Base-by-base conservation (phyloP, 768 basidiomycete genomes). In the Pleurotus pulmonarius region DNA sequence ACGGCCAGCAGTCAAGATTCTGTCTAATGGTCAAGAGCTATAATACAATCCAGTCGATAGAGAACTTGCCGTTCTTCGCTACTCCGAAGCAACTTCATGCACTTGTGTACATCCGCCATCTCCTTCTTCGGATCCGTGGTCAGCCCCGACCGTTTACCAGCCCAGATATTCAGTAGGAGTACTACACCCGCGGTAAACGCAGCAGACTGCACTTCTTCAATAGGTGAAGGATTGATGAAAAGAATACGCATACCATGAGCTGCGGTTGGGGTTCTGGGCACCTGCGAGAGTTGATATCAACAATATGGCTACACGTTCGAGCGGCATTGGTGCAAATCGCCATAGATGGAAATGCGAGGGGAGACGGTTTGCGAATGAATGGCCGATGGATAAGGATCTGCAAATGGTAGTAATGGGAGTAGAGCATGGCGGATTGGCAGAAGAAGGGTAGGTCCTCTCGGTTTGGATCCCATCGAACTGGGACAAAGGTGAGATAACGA, bases 241-340 rank as follows among this genome's bases (percentile, higher is more conserved):
- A 9, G 9, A 4, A 34, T 34, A 34, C 29, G 60, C 64, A 5
- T 62, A 77, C 80, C 67, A 76, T 75, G 34, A 75, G 39, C 5
- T 66, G 61, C 4, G 73, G 69, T 44, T 74, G 48, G 2, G 74
- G 74, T 37, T 61, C 54, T 2, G 55, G 49, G n/a, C 61, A 67
- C 5, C 80, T 71, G 49, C 65, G 71, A 48, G 76, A 70, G 51
- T 81, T 77, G 2, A 82, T 71, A 60, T 92, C 88, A 38, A 90
- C 71, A 18, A 97, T 79, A 61, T 92, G 92, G n/a, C 82, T 84
- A 55, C 85, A 89, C 1, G 89, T 89, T 16, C 93, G 76, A 0
- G 93, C 90, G 0, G 94, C 86, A 57, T 93, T 81, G 9, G 89
- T 82, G 67, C 87, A 91, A 54, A 88, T 90, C 0, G 88, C 85